Base-by-base conservation (phyloP, 352 stramenopile genomes). In the Pythium chondricola region DNA sequence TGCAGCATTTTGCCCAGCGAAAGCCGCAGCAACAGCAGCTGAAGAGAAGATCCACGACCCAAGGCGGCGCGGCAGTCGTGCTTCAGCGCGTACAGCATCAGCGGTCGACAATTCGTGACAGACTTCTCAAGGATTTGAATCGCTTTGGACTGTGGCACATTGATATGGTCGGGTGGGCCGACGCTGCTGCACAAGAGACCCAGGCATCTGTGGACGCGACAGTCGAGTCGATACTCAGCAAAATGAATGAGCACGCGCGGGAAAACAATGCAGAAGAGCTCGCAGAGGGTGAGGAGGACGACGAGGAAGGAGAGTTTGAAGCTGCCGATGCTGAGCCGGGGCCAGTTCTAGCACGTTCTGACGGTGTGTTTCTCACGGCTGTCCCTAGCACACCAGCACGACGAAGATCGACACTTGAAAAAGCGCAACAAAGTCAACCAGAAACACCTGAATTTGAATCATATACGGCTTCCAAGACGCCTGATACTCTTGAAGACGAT, bases 101-200 rank as follows among this genome's bases (percentile, higher is more conserved):
- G 10, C 56, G 49, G 32, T 59, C 60, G 17, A 39, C 64, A 2
- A 55, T 87, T 9, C 44, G 58, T 14, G 63, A 75, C 39, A 83
- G 75, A 56, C 38, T 89, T 25, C 75, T 74, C 64, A 72, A 60
- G 9, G 77, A 89, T 49, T 44, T 89, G 9, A 60, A 66, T 30
- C 47, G 57, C 0, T 87, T 79, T 27, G 77, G 77, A 0, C 42
- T 89, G 17, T 87, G 74, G 77, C 67, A 73, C 4, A 56, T 76
- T 9, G 54, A 55, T 0, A 32, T 17, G 3, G 17, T 16, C 0
- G 42, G 39, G 6, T 56, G 52, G 27, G 48, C 58, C 58, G 51
- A 40, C n/a, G 39, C 40, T 36, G 17, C 45, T 43, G 8, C 33
- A 30, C 17, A 65, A 67, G 38, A 65, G 42, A 57, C 58, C 6